These are phyloP conservation scores for Rhodomyrtus tomentosa DNA, from an alignment of 345 rosid species.

Conservation along the genomic window DNA sequence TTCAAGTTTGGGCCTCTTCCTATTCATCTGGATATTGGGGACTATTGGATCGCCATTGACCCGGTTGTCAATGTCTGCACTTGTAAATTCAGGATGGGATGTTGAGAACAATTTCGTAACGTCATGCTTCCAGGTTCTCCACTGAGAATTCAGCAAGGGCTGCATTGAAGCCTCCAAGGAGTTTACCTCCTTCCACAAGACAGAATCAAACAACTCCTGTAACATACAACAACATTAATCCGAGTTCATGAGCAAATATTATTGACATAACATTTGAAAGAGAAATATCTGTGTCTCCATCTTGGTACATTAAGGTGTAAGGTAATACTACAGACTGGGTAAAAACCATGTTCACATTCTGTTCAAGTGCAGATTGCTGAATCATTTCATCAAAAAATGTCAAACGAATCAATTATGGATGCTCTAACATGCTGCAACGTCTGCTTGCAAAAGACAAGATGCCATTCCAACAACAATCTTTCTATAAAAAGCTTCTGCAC, in stretches of 20 bases:
- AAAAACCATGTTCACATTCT: neutral
- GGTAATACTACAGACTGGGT: neutral
- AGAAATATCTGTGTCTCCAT: neutral
- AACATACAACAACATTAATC: conserved; percentile 1
- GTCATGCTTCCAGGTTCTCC: conserved; percentile 99
- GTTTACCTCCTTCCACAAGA: conserved; percentile 79
- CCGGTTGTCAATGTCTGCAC: conserved; percentile 30
- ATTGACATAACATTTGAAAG: neutral
- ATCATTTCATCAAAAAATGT: neutral
- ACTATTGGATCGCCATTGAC: conserved; percentile 27
- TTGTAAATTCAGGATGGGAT: conserved; percentile 29
- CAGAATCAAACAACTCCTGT: conserved; percentile 74
- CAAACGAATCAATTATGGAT: neutral
- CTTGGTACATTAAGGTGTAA: neutral
- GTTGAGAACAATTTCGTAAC: conserved; percentile 69
- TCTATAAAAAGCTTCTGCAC: neutral
- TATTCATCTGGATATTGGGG: conserved; percentile 37
- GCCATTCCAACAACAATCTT: neutral
- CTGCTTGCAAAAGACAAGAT: neutral
- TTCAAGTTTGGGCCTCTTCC: conserved; percentile 90
- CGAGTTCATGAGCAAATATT: neutral
- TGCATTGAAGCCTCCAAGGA: conserved; percentile 51
- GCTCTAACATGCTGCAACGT: neutral
- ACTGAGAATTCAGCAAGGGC: conserved; percentile 63
- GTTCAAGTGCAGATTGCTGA: neutral